phyloP scores from a whole-genome alignment of 208 protist genomes.

The Lotmaria passim region DNA sequence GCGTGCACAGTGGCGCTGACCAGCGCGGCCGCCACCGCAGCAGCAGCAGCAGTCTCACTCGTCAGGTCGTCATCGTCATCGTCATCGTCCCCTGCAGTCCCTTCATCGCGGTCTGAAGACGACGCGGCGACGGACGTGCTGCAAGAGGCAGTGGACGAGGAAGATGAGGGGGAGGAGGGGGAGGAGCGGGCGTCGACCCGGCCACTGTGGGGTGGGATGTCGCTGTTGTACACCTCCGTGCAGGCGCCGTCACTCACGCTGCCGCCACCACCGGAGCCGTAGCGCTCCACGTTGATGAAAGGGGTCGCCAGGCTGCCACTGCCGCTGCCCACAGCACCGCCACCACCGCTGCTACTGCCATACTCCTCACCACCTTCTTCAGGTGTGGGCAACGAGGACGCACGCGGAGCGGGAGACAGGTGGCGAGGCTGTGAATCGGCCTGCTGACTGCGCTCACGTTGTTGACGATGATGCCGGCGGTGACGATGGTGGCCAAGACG shows the following conservation, averaged over 20 bases:
- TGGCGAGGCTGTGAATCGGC: too few species aligned
- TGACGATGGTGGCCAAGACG: neutral
- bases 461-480: neutral
- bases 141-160: neutral
- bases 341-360: neutral
- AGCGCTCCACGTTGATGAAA: conserved; percentile 1
- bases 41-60: conserved; percentile 21
- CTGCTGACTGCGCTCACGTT: neutral
- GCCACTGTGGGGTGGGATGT: neutral
- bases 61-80: neutral
- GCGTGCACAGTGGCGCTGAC: conserved; percentile 28
- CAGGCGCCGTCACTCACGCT: conserved; percentile 14
- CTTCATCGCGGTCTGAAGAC: conserved; percentile 4
- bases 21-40: conserved; percentile 19
- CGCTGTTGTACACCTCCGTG: conserved; percentile 17
- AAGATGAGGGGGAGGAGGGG: too few species aligned
- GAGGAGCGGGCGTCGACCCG: neutral
- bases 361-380: too few species aligned
- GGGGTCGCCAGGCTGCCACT: conserved; percentile 1
- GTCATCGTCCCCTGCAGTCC: neutral
- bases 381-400: too few species aligned
- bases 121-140: neutral
- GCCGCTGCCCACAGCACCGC: neutral
- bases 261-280: conserved; percentile 2
- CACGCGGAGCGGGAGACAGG: too few species aligned